A percentile compares a stretch with the other conserved stretches of the same genome.
phyloP scores from a whole-genome alignment of 495 filamentous ascomycete species.

The Amorphotheca resinae region DNA sequence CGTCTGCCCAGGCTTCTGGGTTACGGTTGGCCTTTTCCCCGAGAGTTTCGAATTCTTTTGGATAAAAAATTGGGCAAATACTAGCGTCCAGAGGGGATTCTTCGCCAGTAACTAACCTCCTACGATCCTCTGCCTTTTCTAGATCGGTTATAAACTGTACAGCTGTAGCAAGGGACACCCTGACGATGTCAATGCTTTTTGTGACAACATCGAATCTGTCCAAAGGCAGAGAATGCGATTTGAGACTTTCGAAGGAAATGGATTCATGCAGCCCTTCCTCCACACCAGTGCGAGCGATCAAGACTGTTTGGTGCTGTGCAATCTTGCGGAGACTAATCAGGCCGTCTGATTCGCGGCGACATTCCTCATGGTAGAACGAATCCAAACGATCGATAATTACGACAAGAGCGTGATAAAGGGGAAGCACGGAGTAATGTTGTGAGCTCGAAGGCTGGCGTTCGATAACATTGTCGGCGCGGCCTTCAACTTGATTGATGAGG shows the following conservation, averaged over 20 bases:
- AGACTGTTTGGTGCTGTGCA: slow-evolving; percentile 2
- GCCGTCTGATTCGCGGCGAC: slow-evolving; percentile 3
- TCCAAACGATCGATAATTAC: slow-evolving; percentile 5
- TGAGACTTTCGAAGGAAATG: slow-evolving; percentile 4
- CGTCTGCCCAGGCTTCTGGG: slow-evolving; percentile 1
- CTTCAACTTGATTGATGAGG: not conserved
- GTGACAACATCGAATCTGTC: slow-evolving; percentile 2
- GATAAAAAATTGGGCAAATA: slow-evolving; percentile 1
- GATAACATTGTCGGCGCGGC: slow-evolving; percentile 1
- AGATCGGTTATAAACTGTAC: slow-evolving; percentile 20
- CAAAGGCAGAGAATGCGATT: not conserved
- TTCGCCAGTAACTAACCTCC: slow-evolving; percentile 2
- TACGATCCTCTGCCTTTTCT: not conserved
- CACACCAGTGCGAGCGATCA: slow-evolving; percentile 4
- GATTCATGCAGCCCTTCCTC: not conserved
- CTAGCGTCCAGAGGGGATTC: slow-evolving; percentile 1
- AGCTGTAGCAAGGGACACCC: slow-evolving; percentile 19
- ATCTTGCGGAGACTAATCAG: not conserved
- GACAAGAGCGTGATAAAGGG: slow-evolving; percentile 1
- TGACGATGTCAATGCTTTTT: slow-evolving; percentile 1
- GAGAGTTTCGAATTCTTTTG: slow-evolving; percentile 4
- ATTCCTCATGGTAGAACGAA: slow-evolving; percentile 2
- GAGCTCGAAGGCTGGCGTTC: slow-evolving; percentile 3
- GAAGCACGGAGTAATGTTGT: slow-evolving; percentile 5
- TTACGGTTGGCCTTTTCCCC: slow-evolving; percentile 2